A percentile compares a stretch with the other conserved stretches of the same genome.
phyloP scores from a whole-genome alignment of 2,329 filamentous ascomycete species.

The Nakataea oryzae region DNA sequence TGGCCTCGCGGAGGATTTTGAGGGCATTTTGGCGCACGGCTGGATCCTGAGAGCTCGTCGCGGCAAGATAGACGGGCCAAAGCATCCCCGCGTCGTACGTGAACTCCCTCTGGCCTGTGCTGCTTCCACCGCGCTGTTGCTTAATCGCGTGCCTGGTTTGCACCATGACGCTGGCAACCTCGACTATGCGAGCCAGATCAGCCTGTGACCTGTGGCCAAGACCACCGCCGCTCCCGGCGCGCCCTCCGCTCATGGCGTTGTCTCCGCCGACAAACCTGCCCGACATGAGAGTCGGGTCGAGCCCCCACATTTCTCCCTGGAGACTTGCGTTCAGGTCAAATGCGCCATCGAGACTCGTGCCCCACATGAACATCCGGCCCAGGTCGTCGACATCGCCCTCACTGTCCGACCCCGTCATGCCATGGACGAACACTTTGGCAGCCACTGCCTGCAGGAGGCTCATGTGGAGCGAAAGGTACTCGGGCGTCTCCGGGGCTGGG shows the following conservation, averaged over 20 bases:
- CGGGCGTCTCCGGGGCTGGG: constrained; percentile 7
- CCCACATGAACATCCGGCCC: neutral
- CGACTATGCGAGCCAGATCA: neutral
- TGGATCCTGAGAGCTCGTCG: constrained; percentile 4
- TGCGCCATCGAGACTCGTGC: neutral
- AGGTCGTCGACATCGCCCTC: neutral
- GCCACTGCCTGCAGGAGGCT: constrained; percentile 12
- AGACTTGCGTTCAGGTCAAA: neutral
- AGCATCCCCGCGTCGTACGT: constrained; percentile 6
- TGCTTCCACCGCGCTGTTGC: neutral
- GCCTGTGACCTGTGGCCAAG: neutral
- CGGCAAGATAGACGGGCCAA: constrained; percentile 9
- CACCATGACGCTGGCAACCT: neutral
- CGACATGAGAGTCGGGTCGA: neutral
- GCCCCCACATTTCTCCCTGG: neutral
- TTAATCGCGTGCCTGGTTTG: neutral
- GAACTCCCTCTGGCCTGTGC: neutral
- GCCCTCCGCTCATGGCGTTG: neutral
- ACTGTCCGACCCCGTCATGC: constrained; percentile 3
- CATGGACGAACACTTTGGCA: constrained; percentile 8
- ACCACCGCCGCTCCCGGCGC: neutral
- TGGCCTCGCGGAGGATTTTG: constrained; percentile 4
- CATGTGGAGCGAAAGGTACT: constrained; percentile 8
- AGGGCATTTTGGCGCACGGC: constrained; percentile 5
- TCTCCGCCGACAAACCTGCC: neutral